Evolutionary conservation across 2,329 filamentous ascomycete species (phyloP), one percentile per base, ranked within the genome.

Genomic region (Stachybotrys chartarum): DNA sequence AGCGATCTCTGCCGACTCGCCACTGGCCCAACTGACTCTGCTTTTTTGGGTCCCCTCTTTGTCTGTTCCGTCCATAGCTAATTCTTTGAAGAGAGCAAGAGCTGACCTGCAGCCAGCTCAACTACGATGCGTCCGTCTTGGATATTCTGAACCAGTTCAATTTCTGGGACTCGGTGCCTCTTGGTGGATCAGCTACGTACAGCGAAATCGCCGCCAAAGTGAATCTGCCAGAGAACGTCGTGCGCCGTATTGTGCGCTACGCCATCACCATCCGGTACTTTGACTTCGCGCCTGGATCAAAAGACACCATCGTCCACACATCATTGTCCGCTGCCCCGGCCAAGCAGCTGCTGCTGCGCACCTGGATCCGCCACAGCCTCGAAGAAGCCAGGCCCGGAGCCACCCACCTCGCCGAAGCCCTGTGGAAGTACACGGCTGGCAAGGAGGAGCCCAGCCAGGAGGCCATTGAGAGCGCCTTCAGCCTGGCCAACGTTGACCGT

Each of bases 211-310:
- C 74, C 7, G 54, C 64, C 24, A 62, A 62, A 14, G 68, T 69
- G 1, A 64, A 63, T 3, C 70, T 77, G 4, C 74, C 73, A 0
- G 63, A 68, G 53, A 66, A 67, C 14, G 64, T 73, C 12, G 69
- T 72, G 10, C 62, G 63, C n/a, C 70, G 73, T 11, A 55, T 75
- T 14, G 56, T 75, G 48, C 63, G 67, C 47, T 68, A 75, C 59
- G 70, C 67, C 11, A 64, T 68, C 5, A 67, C 70, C 5, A 63
- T 72, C 12, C 70, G 71, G 18, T 60, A 75, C 44, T 76, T 75
- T 45, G 55, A 51, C 6, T 39, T n/a, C 6, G 51, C 30, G 6
- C 54, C 56, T 0, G 11, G 30, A 7, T 52, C 24, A 3, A 16
- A 57, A 1, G 57, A 54, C 7, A 56, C 53, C 5, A 58, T 74